These are phyloP conservation scores for Diplodia intermedia DNA, from an alignment of 2,329 filamentous ascomycete genomes.

Conservation along the genomic window DNA sequence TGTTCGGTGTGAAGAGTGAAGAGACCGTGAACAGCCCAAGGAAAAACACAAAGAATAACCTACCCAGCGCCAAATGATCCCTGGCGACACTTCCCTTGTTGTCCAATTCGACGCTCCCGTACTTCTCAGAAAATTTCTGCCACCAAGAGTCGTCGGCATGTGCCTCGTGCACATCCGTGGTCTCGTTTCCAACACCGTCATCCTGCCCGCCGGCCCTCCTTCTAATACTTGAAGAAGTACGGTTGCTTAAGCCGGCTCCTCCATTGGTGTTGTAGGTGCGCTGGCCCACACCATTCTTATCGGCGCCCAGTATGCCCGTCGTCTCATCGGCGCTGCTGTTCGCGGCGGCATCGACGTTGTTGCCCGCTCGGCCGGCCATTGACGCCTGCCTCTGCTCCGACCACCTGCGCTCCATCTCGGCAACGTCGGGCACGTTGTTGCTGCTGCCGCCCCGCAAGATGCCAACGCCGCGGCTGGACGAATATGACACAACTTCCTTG, in stretches of 20 bases:
- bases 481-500: constrained; percentile 18
- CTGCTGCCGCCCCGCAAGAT: background rate
- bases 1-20: background rate
- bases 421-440: constrained; percentile 12
- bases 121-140: constrained; percentile 62
- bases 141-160: constrained; percentile 56
- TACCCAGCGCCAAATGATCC: constrained; percentile 82
- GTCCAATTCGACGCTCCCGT: constrained; percentile 75
- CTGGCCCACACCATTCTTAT: constrained; percentile 16
- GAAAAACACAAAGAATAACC: constrained; percentile 33
- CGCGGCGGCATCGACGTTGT: background rate
- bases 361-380: background rate
- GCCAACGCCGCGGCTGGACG: constrained; percentile 3
- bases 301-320: constrained; percentile 26
- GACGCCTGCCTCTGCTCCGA: background rate
- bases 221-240: constrained; percentile 6
- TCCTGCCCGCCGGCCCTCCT: constrained; percentile 33
- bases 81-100: constrained; percentile 85
- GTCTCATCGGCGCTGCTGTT: constrained; percentile 32
- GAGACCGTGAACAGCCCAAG: background rate
- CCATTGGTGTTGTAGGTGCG: constrained; percentile 27
- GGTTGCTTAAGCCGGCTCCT: background rate
- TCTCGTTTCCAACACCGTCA: constrained; percentile 34
- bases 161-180: background rate
- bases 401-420: constrained; percentile 25